Base-by-base conservation (phyloP, 805 yeast genomes). In the Isabelozyma heimii region DNA sequence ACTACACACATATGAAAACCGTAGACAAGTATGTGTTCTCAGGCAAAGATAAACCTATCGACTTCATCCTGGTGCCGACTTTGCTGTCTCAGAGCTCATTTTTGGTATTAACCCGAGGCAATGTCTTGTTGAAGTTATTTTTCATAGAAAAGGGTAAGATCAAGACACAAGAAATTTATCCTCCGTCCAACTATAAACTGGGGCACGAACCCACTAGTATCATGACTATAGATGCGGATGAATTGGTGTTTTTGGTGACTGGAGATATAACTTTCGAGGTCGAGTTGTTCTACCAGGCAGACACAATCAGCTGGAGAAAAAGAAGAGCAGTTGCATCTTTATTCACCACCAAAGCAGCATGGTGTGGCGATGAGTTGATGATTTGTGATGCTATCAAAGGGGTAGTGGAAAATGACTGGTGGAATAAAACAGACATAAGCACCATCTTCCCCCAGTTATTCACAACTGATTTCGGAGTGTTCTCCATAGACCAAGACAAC, bases 1-100 rank as follows among this genome's bases (percentile, higher is more conserved):
- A 61, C 33, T 43, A 43, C 26, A 28, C 8, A 2, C 28, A 48
- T 4, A 57, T 61, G 65, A 45, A 42, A 17, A 40, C 41, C 13
- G 12, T 60, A 2, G 40, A 45, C 26, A 48, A 39, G 10, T 49
- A 45, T 8, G 45, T 52, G 8, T 55, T 50, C 40, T 40, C 53
- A 6, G 47, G 46, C 17, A 24, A 47, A 8, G 40, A 42, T 1
- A 52, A 52, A 7, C 35, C 35, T 4, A 42, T 50, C 3, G 65
- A 61, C 38, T 45, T 58, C 16, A 30, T 30, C 35, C 35, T 30
- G 35, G 35, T 30, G 10, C 35, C 35, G 24, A 20, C 24, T 20
- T 20, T 20, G 24, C 24, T 20, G 24, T 20, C 24, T 20, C 24
- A 20, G 6, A 20, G 4, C 2, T 30, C 35, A 13, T 8, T 30